Conservation (phyloP, 2,329 filamentous ascomycete genomes). For the Trichoderma hamatum region DNA sequence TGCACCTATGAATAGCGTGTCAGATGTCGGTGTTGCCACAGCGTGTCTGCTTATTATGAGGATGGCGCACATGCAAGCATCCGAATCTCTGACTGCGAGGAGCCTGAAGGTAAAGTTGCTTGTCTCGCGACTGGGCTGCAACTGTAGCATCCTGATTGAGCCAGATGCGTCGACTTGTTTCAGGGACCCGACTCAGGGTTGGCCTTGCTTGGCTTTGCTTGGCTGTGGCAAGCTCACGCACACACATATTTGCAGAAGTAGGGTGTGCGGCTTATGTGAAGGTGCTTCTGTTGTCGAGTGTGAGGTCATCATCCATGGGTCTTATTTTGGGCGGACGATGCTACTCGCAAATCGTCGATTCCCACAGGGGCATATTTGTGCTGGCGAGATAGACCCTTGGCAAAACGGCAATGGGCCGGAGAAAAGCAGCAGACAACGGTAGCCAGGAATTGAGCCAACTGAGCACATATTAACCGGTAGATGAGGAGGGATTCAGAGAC, state of each 20-base stretch:
- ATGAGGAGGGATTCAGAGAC: slow-evolving; percentile 24
- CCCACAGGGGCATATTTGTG: not conserved
- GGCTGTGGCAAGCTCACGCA: slow-evolving; percentile 4
- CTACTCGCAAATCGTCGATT: slow-evolving; percentile 15
- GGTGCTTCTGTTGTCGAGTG: not conserved
- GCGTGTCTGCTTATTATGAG: slow-evolving; percentile 8
- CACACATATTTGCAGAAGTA: not conserved
- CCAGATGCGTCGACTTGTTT: slow-evolving; percentile 2
- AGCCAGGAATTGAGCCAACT: slow-evolving; percentile 18
- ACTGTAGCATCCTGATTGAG: slow-evolving; percentile 7
- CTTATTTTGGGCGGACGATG: slow-evolving; percentile 14
- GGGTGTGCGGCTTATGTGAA: slow-evolving; percentile 1
- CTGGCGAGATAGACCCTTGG: not conserved
- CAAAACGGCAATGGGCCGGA: not conserved
- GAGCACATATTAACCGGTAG: slow-evolving; percentile 24
- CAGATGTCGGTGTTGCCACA: slow-evolving; percentile 15
- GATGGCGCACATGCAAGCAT: slow-evolving; percentile 11
- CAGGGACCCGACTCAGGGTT: slow-evolving; percentile 2
- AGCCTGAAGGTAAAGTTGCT: slow-evolving; percentile 10
- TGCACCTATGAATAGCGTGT: slow-evolving; percentile 19
- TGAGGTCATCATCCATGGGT: slow-evolving; percentile 21
- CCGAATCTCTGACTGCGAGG: slow-evolving; percentile 13
- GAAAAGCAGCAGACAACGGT: not conserved
- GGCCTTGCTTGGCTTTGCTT: not conserved
- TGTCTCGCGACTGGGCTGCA: slow-evolving; percentile 3